Evolutionary conservation across 345 rosid genomes (phyloP), one percentile per base, ranked within the genome.

Genomic region (Hibiscus tridactylites): DNA sequence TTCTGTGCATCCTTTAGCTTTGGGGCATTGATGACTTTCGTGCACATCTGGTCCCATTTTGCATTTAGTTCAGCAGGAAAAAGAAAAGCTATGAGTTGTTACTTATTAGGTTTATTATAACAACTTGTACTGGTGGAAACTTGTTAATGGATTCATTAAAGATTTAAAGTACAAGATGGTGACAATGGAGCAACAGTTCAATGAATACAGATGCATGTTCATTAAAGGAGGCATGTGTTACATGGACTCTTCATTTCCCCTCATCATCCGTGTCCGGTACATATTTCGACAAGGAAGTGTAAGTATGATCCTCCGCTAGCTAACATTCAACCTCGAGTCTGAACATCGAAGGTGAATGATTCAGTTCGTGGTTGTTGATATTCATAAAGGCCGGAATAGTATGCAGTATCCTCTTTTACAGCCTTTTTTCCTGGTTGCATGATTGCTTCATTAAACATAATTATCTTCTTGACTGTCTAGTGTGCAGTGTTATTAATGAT

Each of bases 21-120:
- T 33, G 46, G 61, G 9, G 16, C 53, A 52, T n/a, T 52, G 47
- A 66, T 61, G 52, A 47, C 28, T 73, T 50, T 31, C 6, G 35
- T 53, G 64, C 57, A 67, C 29, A 9, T 60, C 26, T 66, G 56
- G 59, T 9, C 72, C 63, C 63, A 16, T 50, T 26, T 65, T 58
- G 15, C 44, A 47, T 47, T 33, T 72, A 50, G 65, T 15, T 60
- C 12, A 50, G 57, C 70, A 31, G 74, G 17, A 54, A 9, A 67
- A 44, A 37, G 52, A 53, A 53, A 17, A 16, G 70, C 35, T 13
- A 65, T 12, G 46, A 21, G 31, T 39, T 42, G 16, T 44, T 65
- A 5, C 46, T 65, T 21, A 7, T 65, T 65, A 44, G 54, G 19
- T 33, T 65, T 3, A 24, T 65, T 21, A 6, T 65, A 44, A 21